phyloP scores from a whole-genome alignment of 2,329 filamentous ascomycete genomes.

The Fusarium praegraminearum region DNA sequence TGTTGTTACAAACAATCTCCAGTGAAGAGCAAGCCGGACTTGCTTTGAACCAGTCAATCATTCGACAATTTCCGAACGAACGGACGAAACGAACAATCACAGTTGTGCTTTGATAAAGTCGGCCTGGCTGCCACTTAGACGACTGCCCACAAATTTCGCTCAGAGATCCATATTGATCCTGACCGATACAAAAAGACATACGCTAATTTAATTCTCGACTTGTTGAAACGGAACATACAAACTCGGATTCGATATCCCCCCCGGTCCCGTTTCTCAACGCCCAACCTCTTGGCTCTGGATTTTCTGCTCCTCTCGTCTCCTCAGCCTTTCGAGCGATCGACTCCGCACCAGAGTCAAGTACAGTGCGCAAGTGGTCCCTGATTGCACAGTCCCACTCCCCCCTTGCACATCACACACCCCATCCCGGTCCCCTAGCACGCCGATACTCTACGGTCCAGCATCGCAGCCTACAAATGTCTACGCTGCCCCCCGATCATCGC shows the following conservation, averaged over 20 bases:
- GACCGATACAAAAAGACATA: slow-evolving; percentile 39
- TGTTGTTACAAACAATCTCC: slow-evolving; percentile 47
- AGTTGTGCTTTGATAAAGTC: slow-evolving; percentile 48
- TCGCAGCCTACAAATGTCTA: slow-evolving; percentile 69
- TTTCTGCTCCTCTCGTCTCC: slow-evolving; percentile 45
- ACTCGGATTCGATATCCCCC: slow-evolving; percentile 37
- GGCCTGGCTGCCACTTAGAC: slow-evolving; percentile 45
- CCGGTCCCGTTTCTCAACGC: slow-evolving; percentile 40
- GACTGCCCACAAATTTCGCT: slow-evolving; percentile 41
- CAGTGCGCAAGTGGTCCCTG: slow-evolving; percentile 5
- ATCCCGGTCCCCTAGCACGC: slow-evolving; percentile 44
- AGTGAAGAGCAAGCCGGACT: slow-evolving; percentile 70
- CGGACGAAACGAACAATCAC: slow-evolving; percentile 22
- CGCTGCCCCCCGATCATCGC: slow-evolving; percentile 71
- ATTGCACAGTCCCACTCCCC: slow-evolving; percentile 44
- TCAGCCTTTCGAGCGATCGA: slow-evolving; percentile 48
- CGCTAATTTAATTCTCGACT: slow-evolving; percentile 50
- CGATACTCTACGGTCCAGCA: slow-evolving; percentile 50
- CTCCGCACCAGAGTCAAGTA: slow-evolving; percentile 42
- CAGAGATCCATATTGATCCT: slow-evolving; percentile 44
- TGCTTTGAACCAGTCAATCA: slow-evolving; percentile 67
- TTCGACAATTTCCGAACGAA: slow-evolving; percentile 47
- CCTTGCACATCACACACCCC: slow-evolving; percentile 43
- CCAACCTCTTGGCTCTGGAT: slow-evolving; percentile 43
- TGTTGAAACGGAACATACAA: slow-evolving; percentile 44